Evolutionary conservation across 768 basidiomycete genomes (phyloP).

Genomic region (Myochromella boudieri): DNA sequence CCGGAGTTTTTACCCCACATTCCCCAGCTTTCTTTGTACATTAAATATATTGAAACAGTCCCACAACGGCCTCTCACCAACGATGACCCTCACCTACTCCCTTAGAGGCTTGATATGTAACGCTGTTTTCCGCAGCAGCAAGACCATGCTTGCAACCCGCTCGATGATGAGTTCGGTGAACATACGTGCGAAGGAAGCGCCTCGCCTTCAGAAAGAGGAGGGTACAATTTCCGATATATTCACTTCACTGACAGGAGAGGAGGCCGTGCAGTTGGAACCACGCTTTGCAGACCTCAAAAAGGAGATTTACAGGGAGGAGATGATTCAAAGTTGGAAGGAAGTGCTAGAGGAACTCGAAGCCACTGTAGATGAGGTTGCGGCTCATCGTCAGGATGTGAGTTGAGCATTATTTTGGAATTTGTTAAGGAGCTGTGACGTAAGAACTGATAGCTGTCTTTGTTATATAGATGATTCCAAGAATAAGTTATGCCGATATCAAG

Average conservation of each 20-base stretch:
- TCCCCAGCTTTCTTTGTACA: no score
- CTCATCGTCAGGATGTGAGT: slow-evolving; percentile 46
- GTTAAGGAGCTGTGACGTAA: not conserved
- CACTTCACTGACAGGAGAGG: slow-evolving; percentile 35
- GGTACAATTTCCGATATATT: slow-evolving; percentile 41
- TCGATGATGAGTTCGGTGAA: not conserved
- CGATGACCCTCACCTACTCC: not conserved
- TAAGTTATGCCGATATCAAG: slow-evolving; percentile 44
- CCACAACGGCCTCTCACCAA: no score
- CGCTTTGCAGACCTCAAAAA: slow-evolving; percentile 65
- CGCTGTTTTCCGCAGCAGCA: not conserved
- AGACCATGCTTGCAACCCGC: not conserved
- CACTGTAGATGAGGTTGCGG: slow-evolving; percentile 47
- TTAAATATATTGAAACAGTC: no score
- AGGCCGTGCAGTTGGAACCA: slow-evolving; percentile 42
- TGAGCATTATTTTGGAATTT: not conserved
- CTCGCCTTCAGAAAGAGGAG: slow-evolving; percentile 29
- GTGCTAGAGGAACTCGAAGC: slow-evolving; percentile 49
- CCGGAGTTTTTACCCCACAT: no score
- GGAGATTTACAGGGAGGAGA: slow-evolving; percentile 42
- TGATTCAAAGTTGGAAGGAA: slow-evolving; percentile 54
- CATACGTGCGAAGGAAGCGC: not conserved
- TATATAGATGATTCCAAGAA: slow-evolving; percentile 49
- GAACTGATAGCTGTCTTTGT: not conserved
- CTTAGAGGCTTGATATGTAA: not conserved